Conservation (phyloP, 2,329 filamentous ascomycete species). For the Immersiporthe knoxdaviesiana region DNA sequence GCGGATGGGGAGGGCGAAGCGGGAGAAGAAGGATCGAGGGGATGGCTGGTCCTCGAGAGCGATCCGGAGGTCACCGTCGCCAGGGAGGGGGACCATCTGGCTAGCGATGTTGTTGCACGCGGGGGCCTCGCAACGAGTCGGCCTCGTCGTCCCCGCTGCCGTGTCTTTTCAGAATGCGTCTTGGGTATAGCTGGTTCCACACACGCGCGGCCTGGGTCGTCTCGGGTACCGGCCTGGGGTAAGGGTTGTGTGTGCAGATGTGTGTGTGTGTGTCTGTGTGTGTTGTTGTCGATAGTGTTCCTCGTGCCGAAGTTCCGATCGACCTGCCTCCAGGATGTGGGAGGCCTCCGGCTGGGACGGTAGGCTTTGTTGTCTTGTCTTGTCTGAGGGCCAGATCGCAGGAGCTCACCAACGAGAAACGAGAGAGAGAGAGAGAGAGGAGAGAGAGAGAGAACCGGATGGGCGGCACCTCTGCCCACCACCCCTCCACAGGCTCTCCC, state of each 20-base stretch:
- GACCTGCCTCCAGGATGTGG: conserved; percentile 5
- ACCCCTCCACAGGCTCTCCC: conserved; percentile 6
- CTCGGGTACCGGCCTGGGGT: conserved; percentile 11
- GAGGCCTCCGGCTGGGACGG: background rate
- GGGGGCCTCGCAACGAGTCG: conserved; percentile 22
- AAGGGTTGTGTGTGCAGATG: no score
- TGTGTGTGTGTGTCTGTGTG: no score
- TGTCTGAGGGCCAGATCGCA: background rate
- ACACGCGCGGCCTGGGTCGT: conserved; percentile 11
- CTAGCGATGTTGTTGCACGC: conserved; percentile 33
- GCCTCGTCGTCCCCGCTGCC: conserved; percentile 24
- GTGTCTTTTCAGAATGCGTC: conserved; percentile 14
- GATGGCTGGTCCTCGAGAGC: conserved; percentile 45
- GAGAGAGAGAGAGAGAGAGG: no score
- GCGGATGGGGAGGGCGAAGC: conserved; percentile 55
- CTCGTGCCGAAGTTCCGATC: conserved; percentile 24
- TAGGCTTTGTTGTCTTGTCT: background rate
- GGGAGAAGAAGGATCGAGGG: conserved; percentile 55
- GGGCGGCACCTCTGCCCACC: background rate
- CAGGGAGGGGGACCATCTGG: conserved; percentile 51
- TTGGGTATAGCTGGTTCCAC: conserved; percentile 11
- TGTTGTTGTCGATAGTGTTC: background rate
- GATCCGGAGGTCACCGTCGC: conserved; percentile 44
- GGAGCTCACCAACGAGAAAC: background rate
- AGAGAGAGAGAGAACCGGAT: background rate